Conservation (phyloP, 2,329 filamentous ascomycete species). For the Gnomoniopsis sp. region DNA sequence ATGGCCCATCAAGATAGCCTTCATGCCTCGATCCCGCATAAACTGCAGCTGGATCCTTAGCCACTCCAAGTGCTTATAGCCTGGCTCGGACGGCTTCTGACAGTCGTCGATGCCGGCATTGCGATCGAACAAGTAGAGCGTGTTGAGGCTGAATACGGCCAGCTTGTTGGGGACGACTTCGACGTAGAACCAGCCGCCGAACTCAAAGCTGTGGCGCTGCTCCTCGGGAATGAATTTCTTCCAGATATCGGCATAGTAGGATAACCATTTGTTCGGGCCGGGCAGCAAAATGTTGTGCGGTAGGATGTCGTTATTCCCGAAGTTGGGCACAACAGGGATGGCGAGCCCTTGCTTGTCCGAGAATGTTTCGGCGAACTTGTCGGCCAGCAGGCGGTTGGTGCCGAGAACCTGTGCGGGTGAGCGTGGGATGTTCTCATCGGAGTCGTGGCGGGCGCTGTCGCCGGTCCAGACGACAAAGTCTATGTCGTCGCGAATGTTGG, state of each 20-base stretch:
- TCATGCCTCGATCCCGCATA: slow-evolving; percentile 80
- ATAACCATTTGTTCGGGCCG: slow-evolving; percentile 85
- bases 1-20: slow-evolving; percentile 91
- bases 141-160: slow-evolving; percentile 92
- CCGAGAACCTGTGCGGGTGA: slow-evolving; percentile 70
- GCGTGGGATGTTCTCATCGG: slow-evolving; percentile 76
- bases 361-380: slow-evolving; percentile 75
- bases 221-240: slow-evolving; percentile 82
- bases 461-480: slow-evolving; percentile 95
- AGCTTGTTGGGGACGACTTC: slow-evolving; percentile 86
- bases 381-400: slow-evolving; percentile 71
- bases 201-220: slow-evolving; percentile 85
- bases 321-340: slow-evolving; percentile 82
- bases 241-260: slow-evolving; percentile 77
- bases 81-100: slow-evolving; percentile 72
- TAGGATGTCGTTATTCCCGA: slow-evolving; percentile 96
- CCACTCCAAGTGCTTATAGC: slow-evolving; percentile 96
- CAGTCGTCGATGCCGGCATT: slow-evolving; percentile 96
- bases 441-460: slow-evolving; percentile 86
- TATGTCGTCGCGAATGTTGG: slow-evolving; percentile 71
- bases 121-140: slow-evolving; percentile 90
- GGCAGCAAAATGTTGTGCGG: slow-evolving; percentile 89
- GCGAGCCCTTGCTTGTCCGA: slow-evolving; percentile 56
- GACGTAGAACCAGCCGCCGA: slow-evolving; percentile 91
- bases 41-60: slow-evolving; percentile 82